These are phyloP conservation scores for Limonium bicolor DNA, from an alignment of 148 eudicot genomes.

Conservation along the genomic window DNA sequence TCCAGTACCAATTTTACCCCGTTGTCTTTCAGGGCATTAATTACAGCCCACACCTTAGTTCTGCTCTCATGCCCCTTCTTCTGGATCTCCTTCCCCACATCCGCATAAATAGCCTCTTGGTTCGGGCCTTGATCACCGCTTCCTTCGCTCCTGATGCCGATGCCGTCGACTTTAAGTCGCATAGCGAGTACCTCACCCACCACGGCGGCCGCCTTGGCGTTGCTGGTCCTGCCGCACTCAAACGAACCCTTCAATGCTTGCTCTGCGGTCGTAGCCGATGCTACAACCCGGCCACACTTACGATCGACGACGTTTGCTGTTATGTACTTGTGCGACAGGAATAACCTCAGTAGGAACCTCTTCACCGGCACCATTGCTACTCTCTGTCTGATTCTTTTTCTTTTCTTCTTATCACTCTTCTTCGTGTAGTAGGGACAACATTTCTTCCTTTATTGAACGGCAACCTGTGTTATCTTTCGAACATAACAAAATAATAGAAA, in stretches of 20 bases:
- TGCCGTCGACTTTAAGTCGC: conserved; percentile 10
- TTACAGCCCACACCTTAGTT: conserved; percentile 37
- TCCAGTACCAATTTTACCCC: conserved; percentile 17
- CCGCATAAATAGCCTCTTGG: conserved; percentile 5
- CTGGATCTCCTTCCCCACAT: conserved; percentile 13
- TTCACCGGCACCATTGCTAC: conserved; percentile 8
- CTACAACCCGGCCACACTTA: conserved; percentile 7
- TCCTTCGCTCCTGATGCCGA: background rate
- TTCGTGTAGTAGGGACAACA: no score
- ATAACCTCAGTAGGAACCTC: conserved; percentile 2
- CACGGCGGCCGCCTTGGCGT: conserved; percentile 12
- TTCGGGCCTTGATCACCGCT: no score
- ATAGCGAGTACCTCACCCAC: conserved; percentile 12
- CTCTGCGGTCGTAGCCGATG: conserved; percentile 8
- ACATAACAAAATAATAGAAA: no score
- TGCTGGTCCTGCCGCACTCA: conserved; percentile 12
- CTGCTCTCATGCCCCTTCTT: conserved; percentile 11
- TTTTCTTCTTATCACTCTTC: no score
- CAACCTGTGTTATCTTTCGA: no score
- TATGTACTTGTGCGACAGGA: conserved; percentile 8
- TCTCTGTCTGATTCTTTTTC: background rate
- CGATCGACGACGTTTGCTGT: conserved; percentile 11
- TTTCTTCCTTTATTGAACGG: no score
- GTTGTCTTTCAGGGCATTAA: conserved; percentile 21
- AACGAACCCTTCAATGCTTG: conserved; percentile 5